Evolutionary conservation across 371 early-diverging fungal genomes (phyloP), one percentile per base, ranked within the genome.

Genomic region (Mortierella polycephala): DNA sequence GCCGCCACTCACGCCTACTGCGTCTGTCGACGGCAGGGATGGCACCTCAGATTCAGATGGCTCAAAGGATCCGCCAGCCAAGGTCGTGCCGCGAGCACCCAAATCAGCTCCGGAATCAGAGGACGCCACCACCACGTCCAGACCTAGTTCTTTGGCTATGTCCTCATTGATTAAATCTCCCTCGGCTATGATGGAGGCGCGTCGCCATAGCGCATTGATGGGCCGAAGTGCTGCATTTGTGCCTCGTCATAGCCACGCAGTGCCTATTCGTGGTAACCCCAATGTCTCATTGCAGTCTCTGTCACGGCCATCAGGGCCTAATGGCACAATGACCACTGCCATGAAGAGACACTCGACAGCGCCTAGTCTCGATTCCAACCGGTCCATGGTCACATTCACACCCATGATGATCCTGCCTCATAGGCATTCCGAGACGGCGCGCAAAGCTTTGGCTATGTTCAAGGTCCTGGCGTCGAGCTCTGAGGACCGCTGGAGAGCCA

Each of bases 401-500:
- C 77, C 77, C 12, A 14, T 54, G 18, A 62, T 72, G 80, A 62
- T 74, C 12, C 30, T 67, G 41, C 76, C 73, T 16, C 72, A 82
- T 52, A 57, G 62, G 13, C 69, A 82, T 55, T 67, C 66, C 0
- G 75, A 82, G 45, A 75, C 60, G 7, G 64, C 70, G 12, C 75
- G 63, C 46, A 69, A 60, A 51, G 82, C 82, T 7, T 13, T 82
- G 54, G 68, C 69, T 20, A 81, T 71, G 53, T 76, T 88, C 23
- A 87, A 90, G 55, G 74, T 74, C 10, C 62, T 85, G 60, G 79
- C 83, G 0, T 60, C 83, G 37, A 74, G 81, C 44, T 62, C 77
- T 16, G 59, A 86, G 20, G 77, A 75, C 8, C 85, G 86, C 12
- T 90, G 90, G 90, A 82, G 75, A 44, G 66, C 79, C n/a, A 68